These are phyloP conservation scores for Globisporangium canariense DNA, from an alignment of 352 stramenopile genomes.

Conservation along the genomic window DNA sequence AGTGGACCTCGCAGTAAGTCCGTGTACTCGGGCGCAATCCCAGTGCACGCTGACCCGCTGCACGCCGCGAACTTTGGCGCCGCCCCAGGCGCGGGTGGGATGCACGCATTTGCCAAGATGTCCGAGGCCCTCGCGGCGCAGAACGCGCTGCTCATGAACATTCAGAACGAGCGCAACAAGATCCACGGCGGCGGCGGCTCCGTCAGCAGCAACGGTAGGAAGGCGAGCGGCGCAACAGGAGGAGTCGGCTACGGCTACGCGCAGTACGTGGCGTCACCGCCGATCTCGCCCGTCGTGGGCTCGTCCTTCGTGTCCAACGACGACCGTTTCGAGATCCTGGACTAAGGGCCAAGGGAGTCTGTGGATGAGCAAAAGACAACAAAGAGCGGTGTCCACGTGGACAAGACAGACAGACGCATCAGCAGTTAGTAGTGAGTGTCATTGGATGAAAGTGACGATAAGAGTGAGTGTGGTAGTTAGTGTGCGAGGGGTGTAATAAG, in stretches of 20 bases:
- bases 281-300: conserved; percentile 10
- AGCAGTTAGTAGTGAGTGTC: not conserved
- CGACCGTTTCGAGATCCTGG: conserved; percentile 15
- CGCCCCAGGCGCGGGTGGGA: not conserved
- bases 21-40: not conserved
- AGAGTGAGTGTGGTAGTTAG: no score
- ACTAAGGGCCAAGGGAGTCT: not conserved
- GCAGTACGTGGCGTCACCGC: conserved; percentile 7
- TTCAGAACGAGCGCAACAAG: conserved; percentile 7
- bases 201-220: not conserved
- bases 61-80: not conserved
- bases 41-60: not conserved
- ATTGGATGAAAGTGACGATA: no score
- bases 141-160: conserved; percentile 5
- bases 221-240: not conserved
- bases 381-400: not conserved
- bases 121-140: conserved; percentile 9
- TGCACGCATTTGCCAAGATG: conserved; percentile 6
- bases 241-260: conserved; percentile 3
- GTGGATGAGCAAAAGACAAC: not conserved
- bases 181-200: not conserved
- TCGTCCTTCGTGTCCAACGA: not conserved
- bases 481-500: no score
- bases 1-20: not conserved
- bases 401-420: not conserved